Base-by-base conservation (phyloP, 176 grass and related monocot species). In the Ampelocalamus luodianensis region DNA sequence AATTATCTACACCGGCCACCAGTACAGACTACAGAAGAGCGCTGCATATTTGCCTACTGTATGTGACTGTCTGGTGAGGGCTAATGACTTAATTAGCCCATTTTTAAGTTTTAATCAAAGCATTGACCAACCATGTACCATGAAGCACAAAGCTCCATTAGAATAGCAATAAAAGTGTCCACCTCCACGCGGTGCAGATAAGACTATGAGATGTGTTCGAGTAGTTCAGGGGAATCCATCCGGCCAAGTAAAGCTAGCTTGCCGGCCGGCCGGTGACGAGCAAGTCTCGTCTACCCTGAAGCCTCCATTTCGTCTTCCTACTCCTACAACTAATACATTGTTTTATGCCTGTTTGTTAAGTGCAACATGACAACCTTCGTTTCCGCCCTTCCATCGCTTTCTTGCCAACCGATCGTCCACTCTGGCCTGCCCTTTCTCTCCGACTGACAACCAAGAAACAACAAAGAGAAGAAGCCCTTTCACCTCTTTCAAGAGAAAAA, bases 401-500 rank as follows among this genome's bases (percentile, higher is more conserved):
- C 87, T 50, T 29, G 71, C 91, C 91, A 87, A 80, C 85, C 85
- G 68, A 90, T 90, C 84, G 16, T 72, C 81, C 76, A 83, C 73
- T 86, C 72, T 90, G 84, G 76, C 80, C 37, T 72, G 60, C 46
- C 51, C 66, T 56, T 7, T n/a, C 58, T 34, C 51, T 23, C 23
- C 82, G 32, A 12, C 64, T 72, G 83, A 79, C 84, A 61, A 67
- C 83, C 74, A 20, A 55, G 59, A 16, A 78, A 17, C 76, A 80
- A 27, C 69, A 74, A 60, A 68, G 61, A 22, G 11, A 60, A 11
- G 26, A 65, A 61, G 36, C 37, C 8, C 5, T 9, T 37, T 46
- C 49, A 48, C 72, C 17, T 77, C 43, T 76, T 27, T 45, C 16
- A 17, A 15, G 18, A 29, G 22, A 32, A 34, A 9, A n/a, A 44